Percentiles rank a stretch among this genome's conserved stretches.
These are phyloP conservation scores for Phytophthora boehmeriae DNA, from an alignment of 352 stramenopile genomes.

Conservation along the genomic window DNA sequence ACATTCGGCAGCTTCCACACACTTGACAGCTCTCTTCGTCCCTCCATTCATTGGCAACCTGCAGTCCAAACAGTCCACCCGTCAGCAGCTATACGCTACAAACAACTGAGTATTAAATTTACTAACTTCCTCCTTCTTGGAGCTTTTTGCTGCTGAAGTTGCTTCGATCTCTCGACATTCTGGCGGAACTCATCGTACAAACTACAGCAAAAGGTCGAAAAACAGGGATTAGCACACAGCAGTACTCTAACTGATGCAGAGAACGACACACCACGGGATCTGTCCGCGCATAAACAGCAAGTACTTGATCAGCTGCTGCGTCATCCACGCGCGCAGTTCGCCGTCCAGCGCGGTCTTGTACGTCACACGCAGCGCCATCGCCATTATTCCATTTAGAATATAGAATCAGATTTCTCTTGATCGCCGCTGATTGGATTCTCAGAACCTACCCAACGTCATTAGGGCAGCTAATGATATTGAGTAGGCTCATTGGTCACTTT, in stretches of 20 bases:
- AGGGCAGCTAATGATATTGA: too few relatives aligned
- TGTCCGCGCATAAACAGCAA: constrained; percentile 72
- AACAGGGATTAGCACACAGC: neutral
- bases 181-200: constrained; percentile 59
- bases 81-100: constrained; percentile 1
- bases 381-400: too few relatives aligned
- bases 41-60: constrained; percentile 36
- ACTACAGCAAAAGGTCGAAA: constrained; percentile 36
- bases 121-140: constrained; percentile 14
- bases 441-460: too few relatives aligned
- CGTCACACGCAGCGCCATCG: constrained; percentile 25
- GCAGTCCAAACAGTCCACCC: neutral
- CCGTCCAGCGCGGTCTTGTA: constrained; percentile 56
- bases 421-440: constrained; percentile 2
- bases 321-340: constrained; percentile 45
- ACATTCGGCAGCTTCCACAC: constrained; percentile 39
- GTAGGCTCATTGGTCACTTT: too few relatives aligned
- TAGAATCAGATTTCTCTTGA: too few relatives aligned
- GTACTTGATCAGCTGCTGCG: constrained; percentile 49
- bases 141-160: constrained; percentile 19
- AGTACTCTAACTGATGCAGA: neutral
- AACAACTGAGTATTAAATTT: too few relatives aligned
- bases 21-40: constrained; percentile 59
- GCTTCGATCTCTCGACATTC: constrained; percentile 26
- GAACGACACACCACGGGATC: constrained; percentile 55